A percentile compares a stretch with the other conserved stretches of the same genome.
phyloP scores from a whole-genome alignment of 306 rosid genomes.

The Carpinus viminea region DNA sequence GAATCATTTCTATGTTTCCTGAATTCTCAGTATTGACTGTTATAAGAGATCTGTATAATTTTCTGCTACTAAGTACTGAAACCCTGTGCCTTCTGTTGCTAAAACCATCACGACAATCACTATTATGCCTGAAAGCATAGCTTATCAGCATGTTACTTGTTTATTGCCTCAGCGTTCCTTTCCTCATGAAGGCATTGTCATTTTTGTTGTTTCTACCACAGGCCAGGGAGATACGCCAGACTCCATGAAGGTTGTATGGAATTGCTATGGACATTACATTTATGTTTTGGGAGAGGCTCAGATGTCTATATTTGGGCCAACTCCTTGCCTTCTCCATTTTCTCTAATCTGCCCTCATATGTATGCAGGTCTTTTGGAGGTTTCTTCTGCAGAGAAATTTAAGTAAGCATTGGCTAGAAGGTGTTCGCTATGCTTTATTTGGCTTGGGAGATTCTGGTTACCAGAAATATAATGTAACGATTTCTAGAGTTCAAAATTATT shows the following conservation, averaged over 20 bases:
- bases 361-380: slow-evolving; percentile 84
- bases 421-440: slow-evolving; percentile 75
- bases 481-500: slow-evolving; percentile 9
- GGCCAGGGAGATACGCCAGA: slow-evolving; percentile 96
- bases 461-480: slow-evolving; percentile 83
- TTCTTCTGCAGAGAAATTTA: slow-evolving; percentile 75
- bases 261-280: neutral
- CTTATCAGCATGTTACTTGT: slow-evolving; percentile 17
- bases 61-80: neutral
- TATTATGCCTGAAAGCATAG: neutral
- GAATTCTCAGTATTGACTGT: neutral
- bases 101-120: slow-evolving; percentile 10
- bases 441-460: slow-evolving; percentile 92
- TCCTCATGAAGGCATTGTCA: slow-evolving; percentile 58
- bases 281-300: neutral
- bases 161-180: slow-evolving; percentile 50
- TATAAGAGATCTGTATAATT: neutral
- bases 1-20: neutral
- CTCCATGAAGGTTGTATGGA: slow-evolving; percentile 71
- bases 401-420: slow-evolving; percentile 70
- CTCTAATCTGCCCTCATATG: neutral
- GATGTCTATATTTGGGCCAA: neutral
- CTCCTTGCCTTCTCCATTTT: slow-evolving; percentile 13
- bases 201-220: slow-evolving; percentile 93
- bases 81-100: neutral